Evolutionary conservation across 2,329 filamentous ascomycete species (phyloP).

Genomic region (Gaeumannomyces sp.): DNA sequence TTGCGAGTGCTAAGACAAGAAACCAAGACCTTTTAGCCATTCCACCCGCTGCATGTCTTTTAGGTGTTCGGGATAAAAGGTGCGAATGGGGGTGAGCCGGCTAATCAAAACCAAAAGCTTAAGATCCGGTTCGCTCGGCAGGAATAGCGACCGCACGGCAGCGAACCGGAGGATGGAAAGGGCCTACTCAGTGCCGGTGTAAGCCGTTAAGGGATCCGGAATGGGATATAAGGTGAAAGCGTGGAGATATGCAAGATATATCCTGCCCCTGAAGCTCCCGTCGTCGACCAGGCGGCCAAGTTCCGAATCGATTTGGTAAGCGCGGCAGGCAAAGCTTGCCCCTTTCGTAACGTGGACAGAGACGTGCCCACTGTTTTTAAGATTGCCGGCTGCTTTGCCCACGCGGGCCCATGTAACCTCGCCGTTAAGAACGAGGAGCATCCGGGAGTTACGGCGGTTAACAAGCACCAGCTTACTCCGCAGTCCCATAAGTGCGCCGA

Average conservation of each 20-base stretch:
- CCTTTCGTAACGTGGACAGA: constrained; percentile 18
- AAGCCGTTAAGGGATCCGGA: constrained; percentile 39
- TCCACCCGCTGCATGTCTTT: neutral
- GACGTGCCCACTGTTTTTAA: neutral
- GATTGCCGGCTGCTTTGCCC: neutral
- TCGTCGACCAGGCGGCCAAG: constrained; percentile 46
- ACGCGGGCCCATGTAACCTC: constrained; percentile 10
- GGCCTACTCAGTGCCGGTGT: constrained; percentile 50
- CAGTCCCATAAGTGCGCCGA: constrained; percentile 44
- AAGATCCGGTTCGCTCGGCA: constrained; percentile 27
- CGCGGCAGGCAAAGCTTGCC: constrained; percentile 23
- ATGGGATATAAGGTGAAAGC: constrained; percentile 46
- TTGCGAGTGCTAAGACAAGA: neutral
- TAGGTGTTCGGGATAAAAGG: neutral
- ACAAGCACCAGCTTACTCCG: constrained; percentile 40
- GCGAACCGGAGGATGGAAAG: constrained; percentile 42
- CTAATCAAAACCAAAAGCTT: constrained; percentile 32
- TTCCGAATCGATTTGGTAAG: constrained; percentile 41
- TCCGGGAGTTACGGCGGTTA: neutral
- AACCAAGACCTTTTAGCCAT: neutral
- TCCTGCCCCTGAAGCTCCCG: constrained; percentile 42
- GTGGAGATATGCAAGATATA: constrained; percentile 47
- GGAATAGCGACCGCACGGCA: constrained; percentile 25
- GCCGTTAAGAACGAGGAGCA: constrained; percentile 34
- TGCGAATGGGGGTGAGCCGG: constrained; percentile 17